Base-by-base conservation (phyloP, 2,329 filamentous ascomycete species). In the Apiospora marii region DNA sequence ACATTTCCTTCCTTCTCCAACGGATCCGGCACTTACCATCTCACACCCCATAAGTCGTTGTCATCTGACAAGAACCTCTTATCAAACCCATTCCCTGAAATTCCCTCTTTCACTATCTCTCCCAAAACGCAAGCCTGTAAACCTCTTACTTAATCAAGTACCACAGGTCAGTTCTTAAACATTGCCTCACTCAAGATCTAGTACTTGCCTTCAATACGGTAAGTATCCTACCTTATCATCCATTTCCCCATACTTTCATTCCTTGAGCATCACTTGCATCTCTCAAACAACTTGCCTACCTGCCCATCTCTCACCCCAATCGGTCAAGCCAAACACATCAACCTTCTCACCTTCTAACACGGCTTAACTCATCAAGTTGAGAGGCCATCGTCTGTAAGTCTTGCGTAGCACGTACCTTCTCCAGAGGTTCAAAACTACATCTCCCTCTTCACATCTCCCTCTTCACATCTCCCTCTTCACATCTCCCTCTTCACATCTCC, bases 381-480 rank as follows among this genome's bases (percentile, higher is more conserved):
- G 22, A 49, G 46, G 7, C 46, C 6, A 22, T n/a, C 46, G n/a
- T 49, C 46, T 22, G 22, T n/a, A 49, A 49, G 46, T n/a, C 46
- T 49, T 49, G 22, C 19, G 7, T n/a, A 22, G 46, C 46, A n/a
- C 19, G 6, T 49, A 10, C 22, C 46, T n/a, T 49, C 22, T 49
- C 10, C 4, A 12, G 46, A 49, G 46, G 22, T 12, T 49, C 19
- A 49, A 22, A 2, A 10, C 46, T 22, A 1, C 46, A 2, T 49
- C 22, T 1, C n/a, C 16, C 10, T 53, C 24, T 22, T 22, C 53
- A 41, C 37, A 0, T 10, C 6, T 37, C 27, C 27, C 27, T 61
- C 51, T 61, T 61, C 51, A 61, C n/a, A 30, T 61, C 27, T 24
- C 53, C 4, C 53, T 37, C 53, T 37, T 61, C 53, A 58, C 51